Percentiles rank a stretch among this genome's conserved stretches.
Evolutionary conservation across 2,329 filamentous ascomycete species (phyloP).

Genomic region (Alternaria metachromatica): DNA sequence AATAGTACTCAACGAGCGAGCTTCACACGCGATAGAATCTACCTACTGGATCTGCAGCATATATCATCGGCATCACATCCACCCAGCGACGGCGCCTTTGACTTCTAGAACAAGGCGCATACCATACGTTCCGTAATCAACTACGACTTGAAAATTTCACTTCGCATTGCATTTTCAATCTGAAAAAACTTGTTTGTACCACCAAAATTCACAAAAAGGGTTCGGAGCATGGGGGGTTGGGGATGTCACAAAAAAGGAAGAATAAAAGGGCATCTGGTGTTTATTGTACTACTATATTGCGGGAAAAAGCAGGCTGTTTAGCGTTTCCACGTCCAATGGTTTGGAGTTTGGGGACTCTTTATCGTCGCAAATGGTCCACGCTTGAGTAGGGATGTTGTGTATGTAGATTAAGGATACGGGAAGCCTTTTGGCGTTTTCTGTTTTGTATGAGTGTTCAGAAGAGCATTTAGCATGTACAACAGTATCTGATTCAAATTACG

Average conservation of each 20-base stretch:
- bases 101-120: not conserved
- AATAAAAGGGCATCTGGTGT: accelerated
- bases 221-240: not conserved
- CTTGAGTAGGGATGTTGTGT: not conserved
- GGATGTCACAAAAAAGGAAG: not conserved
- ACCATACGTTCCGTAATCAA: not conserved
- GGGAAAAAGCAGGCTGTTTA: not conserved
- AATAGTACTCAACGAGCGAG: not conserved
- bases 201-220: not conserved
- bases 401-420: no score
- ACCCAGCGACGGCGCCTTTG: not conserved
- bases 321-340: not conserved
- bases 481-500: not conserved
- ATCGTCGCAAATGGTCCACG: not conserved
- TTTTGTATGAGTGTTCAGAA: accelerated
- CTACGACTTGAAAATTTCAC: not conserved
- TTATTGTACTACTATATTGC: not conserved
- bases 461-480: not conserved
- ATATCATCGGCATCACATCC: not conserved
- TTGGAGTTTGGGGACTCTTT: not conserved
- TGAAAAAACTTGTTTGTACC: not conserved
- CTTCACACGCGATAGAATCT: not conserved
- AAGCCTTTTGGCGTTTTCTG: no score
- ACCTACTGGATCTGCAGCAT: not conserved
- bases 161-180: not conserved